A percentile compares a stretch with the other conserved stretches of the same genome.
Evolutionary conservation across 2,329 filamentous ascomycete species (phyloP).

Genomic region (Metarhizium rileyi): DNA sequence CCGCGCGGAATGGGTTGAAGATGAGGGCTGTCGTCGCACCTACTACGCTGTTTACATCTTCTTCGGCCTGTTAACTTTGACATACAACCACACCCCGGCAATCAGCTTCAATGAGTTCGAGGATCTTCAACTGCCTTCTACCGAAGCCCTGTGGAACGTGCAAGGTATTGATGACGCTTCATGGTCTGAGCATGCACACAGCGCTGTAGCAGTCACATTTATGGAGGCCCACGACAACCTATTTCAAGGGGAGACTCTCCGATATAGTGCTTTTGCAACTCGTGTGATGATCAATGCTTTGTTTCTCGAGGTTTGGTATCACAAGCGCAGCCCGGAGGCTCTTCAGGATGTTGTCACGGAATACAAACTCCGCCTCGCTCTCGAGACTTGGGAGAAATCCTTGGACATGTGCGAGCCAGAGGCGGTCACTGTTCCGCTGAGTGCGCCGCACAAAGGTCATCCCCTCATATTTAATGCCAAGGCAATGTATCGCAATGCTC

Average conservation of each 20-base stretch:
- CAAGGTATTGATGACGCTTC: conserved; percentile 64
- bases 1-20: conserved; percentile 88
- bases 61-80: conserved; percentile 88
- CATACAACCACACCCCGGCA: conserved; percentile 95
- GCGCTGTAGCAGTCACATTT: conserved; percentile 71
- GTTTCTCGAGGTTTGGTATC: conserved; percentile 97
- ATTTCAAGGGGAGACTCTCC: conserved; percentile 82
- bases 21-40: conserved; percentile 90
- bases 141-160: conserved; percentile 89
- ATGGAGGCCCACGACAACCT: conserved; percentile 90
- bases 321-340: conserved; percentile 96
- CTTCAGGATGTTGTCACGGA: conserved; percentile 95
- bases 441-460: conserved; percentile 90
- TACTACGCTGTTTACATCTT: conserved; percentile 99
- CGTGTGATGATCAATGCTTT: conserved; percentile 98
- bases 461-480: conserved; percentile 97
- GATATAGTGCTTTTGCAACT: conserved; percentile 93
- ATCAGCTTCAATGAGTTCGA: conserved; percentile 99
- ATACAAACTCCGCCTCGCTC: conserved; percentile 88
- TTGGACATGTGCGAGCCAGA: conserved; percentile 90
- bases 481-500: conserved; percentile 92
- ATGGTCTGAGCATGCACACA: conserved; percentile 73
- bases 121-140: conserved; percentile 81
- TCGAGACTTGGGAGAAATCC: conserved; percentile 99
- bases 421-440: conserved; percentile 76